phyloP scores from a whole-genome alignment of 169 alveolate species.

The Plasmodium yoelii region DNA sequence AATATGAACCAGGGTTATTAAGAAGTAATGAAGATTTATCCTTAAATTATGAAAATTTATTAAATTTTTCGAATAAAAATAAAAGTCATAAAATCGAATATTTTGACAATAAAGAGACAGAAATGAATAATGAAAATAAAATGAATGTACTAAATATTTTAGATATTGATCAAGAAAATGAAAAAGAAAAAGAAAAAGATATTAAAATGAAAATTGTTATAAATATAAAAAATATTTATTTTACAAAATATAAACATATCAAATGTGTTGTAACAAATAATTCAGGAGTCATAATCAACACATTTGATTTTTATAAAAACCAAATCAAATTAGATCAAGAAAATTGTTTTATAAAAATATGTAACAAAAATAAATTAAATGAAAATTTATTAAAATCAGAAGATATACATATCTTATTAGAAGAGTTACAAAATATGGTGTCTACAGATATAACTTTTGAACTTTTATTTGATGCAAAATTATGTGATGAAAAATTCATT shows the following conservation, averaged over 20 bases:
- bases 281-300: conserved; percentile 36
- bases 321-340: conserved; percentile 22
- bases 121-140: neutral
- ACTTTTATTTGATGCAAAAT: conserved; percentile 17
- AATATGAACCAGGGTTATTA: neutral
- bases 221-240: conserved; percentile 53
- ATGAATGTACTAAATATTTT: conserved; percentile 10
- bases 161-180: neutral
- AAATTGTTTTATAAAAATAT: conserved; percentile 45
- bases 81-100: neutral
- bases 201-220: conserved; percentile 41
- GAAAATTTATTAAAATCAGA: neutral
- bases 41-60: too few relatives aligned
- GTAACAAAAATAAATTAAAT: conserved; percentile 26
- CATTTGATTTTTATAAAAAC: conserved; percentile 44
- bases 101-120: neutral
- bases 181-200: conserved; percentile 4
- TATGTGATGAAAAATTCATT: conserved; percentile 13
- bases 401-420: conserved; percentile 17
- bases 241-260: conserved; percentile 40
- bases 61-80: too few relatives aligned
- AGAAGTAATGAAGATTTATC: neutral
- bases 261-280: conserved; percentile 68
- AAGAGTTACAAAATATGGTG: conserved; percentile 23
- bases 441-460: conserved; percentile 27